Evolutionary conservation across 495 filamentous ascomycete genomes (phyloP), one percentile per base, ranked within the genome.

Genomic region (Rhizodiscina lignyota): DNA sequence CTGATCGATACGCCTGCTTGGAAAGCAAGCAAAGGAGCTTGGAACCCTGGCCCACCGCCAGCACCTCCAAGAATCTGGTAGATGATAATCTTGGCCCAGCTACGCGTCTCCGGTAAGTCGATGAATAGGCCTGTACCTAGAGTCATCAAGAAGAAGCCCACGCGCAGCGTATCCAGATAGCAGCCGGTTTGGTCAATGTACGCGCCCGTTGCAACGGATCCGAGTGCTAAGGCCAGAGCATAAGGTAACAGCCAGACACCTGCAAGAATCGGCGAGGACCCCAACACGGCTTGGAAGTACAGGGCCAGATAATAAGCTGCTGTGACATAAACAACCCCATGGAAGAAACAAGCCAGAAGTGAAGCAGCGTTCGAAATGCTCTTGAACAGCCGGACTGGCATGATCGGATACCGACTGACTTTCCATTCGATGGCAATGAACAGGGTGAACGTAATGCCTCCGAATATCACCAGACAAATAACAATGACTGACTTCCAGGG

Each of bases 201-300:
- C 36, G 79, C 46, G 21, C 84, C 85, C 0, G 70, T 74, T 1
- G 41, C 43, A 5, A 64, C 70, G n/a, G 79, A 80, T 16, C 62
- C 47, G 42, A 82, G 24, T 16, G 80, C 80, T 11, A 91, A 66
- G 1, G 72, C 61, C 34, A 91, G 47, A 12, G 75, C 79, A 42
- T 75, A 74, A 2, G 84, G 79, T 6, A 92, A 66, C 15, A 84
- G 60, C 50, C 84, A 84, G 27, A 91, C 74, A 21, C 84, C 85
- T 21, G 74, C 79, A 4, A 80, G 51, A 39, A 93, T 68, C 0
- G 84, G 80, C 10, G 66, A 59, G 8, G 73, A 71, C 2, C 79
- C 73, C 4, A 85, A 68, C 10, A 83, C 79, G 13, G 56, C 54
- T 35, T 53, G 50, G 38, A 53, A 53, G 45, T 83, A 85, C 26